Percentiles rank a stretch among this genome's conserved stretches.
phyloP scores from a whole-genome alignment of 2,329 filamentous ascomycete species.

The Aspergillus ibericus region DNA sequence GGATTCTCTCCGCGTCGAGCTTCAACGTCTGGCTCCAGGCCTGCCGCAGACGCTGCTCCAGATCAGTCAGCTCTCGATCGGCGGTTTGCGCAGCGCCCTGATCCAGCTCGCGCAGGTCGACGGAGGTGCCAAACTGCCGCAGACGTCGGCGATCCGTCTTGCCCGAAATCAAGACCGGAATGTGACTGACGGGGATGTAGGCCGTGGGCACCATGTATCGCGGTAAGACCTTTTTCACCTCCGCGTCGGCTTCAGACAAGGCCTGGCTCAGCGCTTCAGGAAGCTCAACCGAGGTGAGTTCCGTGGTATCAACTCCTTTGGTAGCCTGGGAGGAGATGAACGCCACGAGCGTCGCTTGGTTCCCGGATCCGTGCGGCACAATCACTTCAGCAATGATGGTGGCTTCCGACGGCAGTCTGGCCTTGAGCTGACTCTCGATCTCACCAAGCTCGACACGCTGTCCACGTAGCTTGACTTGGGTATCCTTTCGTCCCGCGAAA shows the following conservation, averaged over 20 bases:
- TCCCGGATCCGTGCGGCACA: slow-evolving; percentile 26
- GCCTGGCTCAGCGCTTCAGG: slow-evolving; percentile 17
- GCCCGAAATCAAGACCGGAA: slow-evolving; percentile 46
- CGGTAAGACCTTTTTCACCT: slow-evolving; percentile 29
- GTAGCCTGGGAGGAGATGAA: slow-evolving; percentile 30
- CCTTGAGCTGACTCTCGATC: slow-evolving; percentile 39
- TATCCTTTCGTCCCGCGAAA: slow-evolving; percentile 42
- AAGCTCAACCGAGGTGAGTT: slow-evolving; percentile 16
- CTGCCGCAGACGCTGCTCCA: slow-evolving; percentile 33
- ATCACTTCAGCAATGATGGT: slow-evolving; percentile 54
- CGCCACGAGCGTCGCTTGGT: slow-evolving; percentile 32
- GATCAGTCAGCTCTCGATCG: slow-evolving; percentile 30
- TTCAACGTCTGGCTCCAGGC: slow-evolving; percentile 37
- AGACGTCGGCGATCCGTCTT: slow-evolving; percentile 46
- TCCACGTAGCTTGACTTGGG: slow-evolving; percentile 44
- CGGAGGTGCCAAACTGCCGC: slow-evolving; percentile 34
- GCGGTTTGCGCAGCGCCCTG: slow-evolving; percentile 15
- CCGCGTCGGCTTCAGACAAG: slow-evolving; percentile 24
- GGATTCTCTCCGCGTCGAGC: slow-evolving; percentile 36
- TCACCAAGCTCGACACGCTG: slow-evolving; percentile 47
- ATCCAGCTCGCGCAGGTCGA: slow-evolving; percentile 35
- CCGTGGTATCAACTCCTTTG: slow-evolving; percentile 19
- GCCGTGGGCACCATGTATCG: slow-evolving; percentile 41
- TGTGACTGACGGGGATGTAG: slow-evolving; percentile 45
- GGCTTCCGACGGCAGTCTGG: slow-evolving; percentile 28